Conservation (phyloP, 441 rosid genomes). For the Hura crepitans region DNA sequence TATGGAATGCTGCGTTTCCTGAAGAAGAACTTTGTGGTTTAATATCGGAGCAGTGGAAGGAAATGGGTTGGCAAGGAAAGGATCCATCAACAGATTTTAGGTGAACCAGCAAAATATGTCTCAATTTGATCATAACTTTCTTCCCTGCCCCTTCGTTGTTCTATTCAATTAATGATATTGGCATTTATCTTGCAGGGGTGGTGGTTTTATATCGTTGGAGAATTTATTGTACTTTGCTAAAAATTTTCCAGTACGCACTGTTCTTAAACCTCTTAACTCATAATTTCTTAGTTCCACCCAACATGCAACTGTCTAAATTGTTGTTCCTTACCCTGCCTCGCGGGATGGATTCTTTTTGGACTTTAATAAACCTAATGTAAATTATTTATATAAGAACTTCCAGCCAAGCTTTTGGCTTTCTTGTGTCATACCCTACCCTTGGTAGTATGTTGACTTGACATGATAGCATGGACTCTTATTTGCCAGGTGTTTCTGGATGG, state of each 20-base stretch:
- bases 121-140: not conserved
- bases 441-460: not conserved
- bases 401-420: not conserved
- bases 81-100: constrained; percentile 96
- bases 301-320: not conserved
- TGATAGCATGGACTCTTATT: not conserved
- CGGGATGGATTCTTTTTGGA: not conserved
- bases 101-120: constrained; percentile 27
- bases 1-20: constrained; percentile 85
- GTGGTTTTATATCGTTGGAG: constrained; percentile 90
- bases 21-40: constrained; percentile 67
- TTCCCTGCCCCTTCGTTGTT: not conserved
- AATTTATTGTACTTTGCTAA: constrained; percentile 76
- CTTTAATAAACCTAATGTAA: not conserved
- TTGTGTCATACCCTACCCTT: not conserved
- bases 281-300: not conserved
- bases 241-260: constrained; percentile 53
- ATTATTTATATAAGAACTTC: not conserved
- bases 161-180: constrained; percentile 8
- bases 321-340: not conserved
- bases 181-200: constrained; percentile 62
- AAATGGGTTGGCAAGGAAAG: constrained; percentile 98
- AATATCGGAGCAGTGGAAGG: constrained; percentile 94
- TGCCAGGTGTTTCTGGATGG: too few species aligned
- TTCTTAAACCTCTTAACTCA: not conserved